phyloP scores from a whole-genome alignment of 805 yeast genomes.

The Wickerhamiella dianesei region DNA sequence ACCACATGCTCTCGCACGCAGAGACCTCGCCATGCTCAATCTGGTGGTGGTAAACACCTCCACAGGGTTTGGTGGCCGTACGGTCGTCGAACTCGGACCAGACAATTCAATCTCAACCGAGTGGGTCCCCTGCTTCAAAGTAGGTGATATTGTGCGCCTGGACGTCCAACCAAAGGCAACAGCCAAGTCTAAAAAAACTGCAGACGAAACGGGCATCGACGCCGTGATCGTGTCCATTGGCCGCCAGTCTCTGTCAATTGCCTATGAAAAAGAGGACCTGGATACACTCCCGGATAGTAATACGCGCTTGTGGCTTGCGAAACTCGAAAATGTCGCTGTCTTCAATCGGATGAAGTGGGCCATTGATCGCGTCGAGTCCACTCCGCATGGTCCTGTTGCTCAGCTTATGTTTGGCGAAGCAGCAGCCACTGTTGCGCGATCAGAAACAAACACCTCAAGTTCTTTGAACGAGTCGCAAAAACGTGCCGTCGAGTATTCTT shows the following conservation, averaged over 20 bases:
- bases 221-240: conserved; percentile 55
- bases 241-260: conserved; percentile 36
- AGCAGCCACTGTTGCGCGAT: not conserved
- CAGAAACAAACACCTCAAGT: conserved; percentile 1
- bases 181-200: conserved; percentile 16
- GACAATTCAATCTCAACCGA: conserved; percentile 35
- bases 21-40: conserved; percentile 67
- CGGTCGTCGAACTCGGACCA: conserved; percentile 45
- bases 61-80: conserved; percentile 70
- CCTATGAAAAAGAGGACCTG: conserved; percentile 47
- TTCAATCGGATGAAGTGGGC: conserved; percentile 57
- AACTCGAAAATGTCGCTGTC: conserved; percentile 33
- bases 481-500: conserved; percentile 53
- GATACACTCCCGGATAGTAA: conserved; percentile 28
- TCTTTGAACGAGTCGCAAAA: conserved; percentile 56
- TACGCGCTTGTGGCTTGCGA: conserved; percentile 50
- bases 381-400: not conserved
- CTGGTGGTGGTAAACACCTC: conserved; percentile 45
- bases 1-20: conserved; percentile 49
- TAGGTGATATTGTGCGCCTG: conserved; percentile 34
- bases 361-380: conserved; percentile 40
- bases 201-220: conserved; percentile 4
- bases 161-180: conserved; percentile 8
- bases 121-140: conserved; percentile 35
- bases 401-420: conserved; percentile 5